Conservation (phyloP, 1,139 yeast genomes). For the Spencermartinsiella ligniputridi region DNA sequence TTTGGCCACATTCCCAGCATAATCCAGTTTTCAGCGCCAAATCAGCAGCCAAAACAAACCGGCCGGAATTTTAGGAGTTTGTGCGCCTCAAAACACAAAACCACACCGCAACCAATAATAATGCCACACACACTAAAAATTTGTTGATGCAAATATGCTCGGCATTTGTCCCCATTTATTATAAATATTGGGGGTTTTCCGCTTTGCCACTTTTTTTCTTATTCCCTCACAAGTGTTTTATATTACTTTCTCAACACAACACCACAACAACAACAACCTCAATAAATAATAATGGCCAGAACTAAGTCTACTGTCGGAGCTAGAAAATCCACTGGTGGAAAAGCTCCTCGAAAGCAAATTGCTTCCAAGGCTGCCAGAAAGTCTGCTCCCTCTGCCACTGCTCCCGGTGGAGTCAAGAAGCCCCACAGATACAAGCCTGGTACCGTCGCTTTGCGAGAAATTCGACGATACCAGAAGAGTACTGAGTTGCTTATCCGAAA, state of each 20-base stretch:
- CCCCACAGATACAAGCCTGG: conserved; percentile 99
- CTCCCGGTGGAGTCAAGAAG: conserved; percentile 99
- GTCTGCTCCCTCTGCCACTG: conserved; percentile 70
- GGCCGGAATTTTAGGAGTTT: neutral
- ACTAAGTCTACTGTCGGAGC: conserved; percentile 93
- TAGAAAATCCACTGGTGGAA: conserved; percentile 99
- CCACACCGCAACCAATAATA: no score
- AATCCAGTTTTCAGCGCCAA: neutral
- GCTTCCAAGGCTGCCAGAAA: conserved; percentile 99
- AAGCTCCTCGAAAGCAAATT: conserved; percentile 98
- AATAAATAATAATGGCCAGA: conserved; percentile 72
- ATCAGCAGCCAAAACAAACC: neutral
- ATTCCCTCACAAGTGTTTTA: neutral
- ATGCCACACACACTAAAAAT: no score
- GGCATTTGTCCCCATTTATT: neutral
- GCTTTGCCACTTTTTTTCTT: neutral
- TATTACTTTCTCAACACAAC: neutral
- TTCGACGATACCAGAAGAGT: conserved; percentile 98
- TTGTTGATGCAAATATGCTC: neutral
- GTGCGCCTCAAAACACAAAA: neutral
- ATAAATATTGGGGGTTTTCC: neutral
- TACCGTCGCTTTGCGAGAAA: conserved; percentile 99
- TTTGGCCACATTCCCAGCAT: neutral
- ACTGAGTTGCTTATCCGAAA: conserved; percentile 96
- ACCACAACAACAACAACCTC: neutral